These are phyloP conservation scores for Gloeostereum incarnatum DNA, from an alignment of 768 basidiomycete species.

Conservation along the genomic window DNA sequence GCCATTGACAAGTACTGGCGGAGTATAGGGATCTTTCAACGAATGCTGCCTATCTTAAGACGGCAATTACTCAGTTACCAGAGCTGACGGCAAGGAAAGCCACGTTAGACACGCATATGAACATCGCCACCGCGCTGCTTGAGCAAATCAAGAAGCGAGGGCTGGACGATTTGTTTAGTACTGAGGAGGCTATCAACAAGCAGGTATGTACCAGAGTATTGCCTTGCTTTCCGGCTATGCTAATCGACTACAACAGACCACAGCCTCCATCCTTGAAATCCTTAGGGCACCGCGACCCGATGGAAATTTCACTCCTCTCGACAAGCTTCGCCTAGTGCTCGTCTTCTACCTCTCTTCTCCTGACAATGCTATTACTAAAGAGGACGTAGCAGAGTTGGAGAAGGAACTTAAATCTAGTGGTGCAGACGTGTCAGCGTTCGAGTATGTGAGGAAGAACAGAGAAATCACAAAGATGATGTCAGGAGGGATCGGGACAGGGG, in stretches of 20 bases:
- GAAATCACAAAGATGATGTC: constrained; percentile 95
- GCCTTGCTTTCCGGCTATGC: background rate
- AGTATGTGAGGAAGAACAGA: constrained; percentile 85
- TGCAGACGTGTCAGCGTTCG: constrained; percentile 75
- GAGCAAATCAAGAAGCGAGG: constrained; percentile 94
- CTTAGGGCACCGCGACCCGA: constrained; percentile 67
- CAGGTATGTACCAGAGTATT: constrained; percentile 41
- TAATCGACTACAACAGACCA: constrained; percentile 56
- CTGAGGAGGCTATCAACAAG: constrained; percentile 84
- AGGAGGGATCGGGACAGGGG: constrained; percentile 44
- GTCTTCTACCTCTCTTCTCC: constrained; percentile 89
- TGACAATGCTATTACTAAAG: constrained; percentile 74
- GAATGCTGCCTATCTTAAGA: constrained; percentile 91
- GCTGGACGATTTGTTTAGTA: constrained; percentile 94
- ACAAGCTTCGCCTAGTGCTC: constrained; percentile 92
- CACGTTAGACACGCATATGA: constrained; percentile 97
- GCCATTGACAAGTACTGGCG: constrained; percentile 3
- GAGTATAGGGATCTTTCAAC: constrained; percentile 70
- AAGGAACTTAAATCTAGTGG: constrained; percentile 78
- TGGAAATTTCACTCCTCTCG: constrained; percentile 57
- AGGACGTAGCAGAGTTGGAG: constrained; percentile 83
- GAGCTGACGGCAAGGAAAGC: constrained; percentile 96
- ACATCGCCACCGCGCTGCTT: constrained; percentile 90
- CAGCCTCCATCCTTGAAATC: constrained; percentile 75
- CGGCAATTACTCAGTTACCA: constrained; percentile 93